Percentiles rank a stretch among this genome's conserved stretches.
Evolutionary conservation across 306 rosid species (phyloP).

Genomic region (Lagenaria siceraria): DNA sequence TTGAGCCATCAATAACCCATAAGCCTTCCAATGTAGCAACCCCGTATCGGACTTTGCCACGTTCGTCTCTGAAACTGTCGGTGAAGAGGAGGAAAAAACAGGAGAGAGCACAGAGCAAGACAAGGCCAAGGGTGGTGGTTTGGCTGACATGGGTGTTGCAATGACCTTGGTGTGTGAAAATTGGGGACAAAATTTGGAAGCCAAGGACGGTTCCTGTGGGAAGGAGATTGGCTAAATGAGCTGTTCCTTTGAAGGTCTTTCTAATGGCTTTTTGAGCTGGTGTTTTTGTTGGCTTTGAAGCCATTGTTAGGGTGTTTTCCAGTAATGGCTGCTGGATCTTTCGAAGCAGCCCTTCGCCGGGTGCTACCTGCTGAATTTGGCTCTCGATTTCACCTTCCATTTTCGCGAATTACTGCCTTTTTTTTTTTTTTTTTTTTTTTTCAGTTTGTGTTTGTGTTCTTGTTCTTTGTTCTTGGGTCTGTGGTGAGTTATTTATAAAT

Average conservation of each 20-base stretch:
- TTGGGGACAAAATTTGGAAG: slow-evolving; percentile 49
- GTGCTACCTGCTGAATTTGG: background rate
- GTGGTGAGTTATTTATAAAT: background rate
- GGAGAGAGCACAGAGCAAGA: slow-evolving; percentile 34
- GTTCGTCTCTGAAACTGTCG: slow-evolving; percentile 48
- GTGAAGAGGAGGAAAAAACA: slow-evolving; percentile 53
- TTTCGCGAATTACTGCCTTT: background rate
- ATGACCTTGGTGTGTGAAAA: slow-evolving; percentile 45
- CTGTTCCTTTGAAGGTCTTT: slow-evolving; percentile 61
- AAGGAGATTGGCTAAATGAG: slow-evolving; percentile 55
- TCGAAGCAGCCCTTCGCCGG: background rate
- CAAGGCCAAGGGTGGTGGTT: slow-evolving; percentile 33
- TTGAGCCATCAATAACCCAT: slow-evolving; percentile 61
- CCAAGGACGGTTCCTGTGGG: slow-evolving; percentile 64
- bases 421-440: background rate
- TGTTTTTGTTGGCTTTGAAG: slow-evolving; percentile 29
- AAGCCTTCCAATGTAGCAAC: slow-evolving; percentile 51
- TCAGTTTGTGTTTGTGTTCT: background rate
- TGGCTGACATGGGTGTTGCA: slow-evolving; percentile 31
- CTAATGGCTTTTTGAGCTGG: slow-evolving; percentile 41
- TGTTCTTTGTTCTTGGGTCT: background rate
- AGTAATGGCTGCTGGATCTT: slow-evolving; percentile 23
- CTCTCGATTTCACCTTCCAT: background rate
- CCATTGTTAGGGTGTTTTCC: slow-evolving; percentile 1
- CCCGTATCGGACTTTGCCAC: slow-evolving; percentile 62